Conservation (phyloP, 2,329 filamentous ascomycete species). For the Polychaeton citri region DNA sequence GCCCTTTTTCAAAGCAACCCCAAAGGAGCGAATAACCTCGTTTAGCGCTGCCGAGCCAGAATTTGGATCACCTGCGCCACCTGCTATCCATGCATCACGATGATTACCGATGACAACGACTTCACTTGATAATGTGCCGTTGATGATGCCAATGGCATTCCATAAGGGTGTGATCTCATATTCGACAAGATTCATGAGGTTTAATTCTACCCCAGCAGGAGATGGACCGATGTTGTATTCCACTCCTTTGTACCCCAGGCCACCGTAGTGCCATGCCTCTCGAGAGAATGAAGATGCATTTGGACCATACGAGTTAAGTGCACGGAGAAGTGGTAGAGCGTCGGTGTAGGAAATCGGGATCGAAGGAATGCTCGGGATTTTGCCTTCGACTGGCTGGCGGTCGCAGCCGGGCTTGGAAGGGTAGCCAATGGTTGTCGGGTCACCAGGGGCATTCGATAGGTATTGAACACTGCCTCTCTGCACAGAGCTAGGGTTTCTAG, state of each 20-base stretch:
- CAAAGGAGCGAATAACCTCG: constrained; percentile 64
- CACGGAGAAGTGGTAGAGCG: constrained; percentile 73
- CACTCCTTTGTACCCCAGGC: constrained; percentile 66
- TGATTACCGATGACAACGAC: constrained; percentile 88
- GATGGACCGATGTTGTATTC: constrained; percentile 77
- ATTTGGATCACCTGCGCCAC: constrained; percentile 74
- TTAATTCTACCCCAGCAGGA: constrained; percentile 48
- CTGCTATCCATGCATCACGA: constrained; percentile 77
- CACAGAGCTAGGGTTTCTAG: constrained; percentile 75
- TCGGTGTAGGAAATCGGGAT: constrained; percentile 82
- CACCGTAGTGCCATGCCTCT: constrained; percentile 56
- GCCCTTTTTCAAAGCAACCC: constrained; percentile 54
- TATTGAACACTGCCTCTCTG: constrained; percentile 74
- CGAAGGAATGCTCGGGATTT: constrained; percentile 76
- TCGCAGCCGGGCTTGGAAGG: constrained; percentile 82
- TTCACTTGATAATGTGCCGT: constrained; percentile 72
- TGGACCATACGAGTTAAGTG: constrained; percentile 79
- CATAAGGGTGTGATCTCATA: constrained; percentile 38
- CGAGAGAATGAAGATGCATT: constrained; percentile 57
- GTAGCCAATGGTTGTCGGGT: constrained; percentile 89
- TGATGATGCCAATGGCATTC: constrained; percentile 84
- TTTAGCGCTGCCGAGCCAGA: constrained; percentile 68
- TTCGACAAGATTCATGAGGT: constrained; percentile 37
- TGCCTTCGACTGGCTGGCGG: constrained; percentile 53
- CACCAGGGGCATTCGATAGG: constrained; percentile 46